Evolutionary conservation across 2,329 filamentous ascomycete species (phyloP), one percentile per base, ranked within the genome.

Genomic region (Neospermospora avenae): DNA sequence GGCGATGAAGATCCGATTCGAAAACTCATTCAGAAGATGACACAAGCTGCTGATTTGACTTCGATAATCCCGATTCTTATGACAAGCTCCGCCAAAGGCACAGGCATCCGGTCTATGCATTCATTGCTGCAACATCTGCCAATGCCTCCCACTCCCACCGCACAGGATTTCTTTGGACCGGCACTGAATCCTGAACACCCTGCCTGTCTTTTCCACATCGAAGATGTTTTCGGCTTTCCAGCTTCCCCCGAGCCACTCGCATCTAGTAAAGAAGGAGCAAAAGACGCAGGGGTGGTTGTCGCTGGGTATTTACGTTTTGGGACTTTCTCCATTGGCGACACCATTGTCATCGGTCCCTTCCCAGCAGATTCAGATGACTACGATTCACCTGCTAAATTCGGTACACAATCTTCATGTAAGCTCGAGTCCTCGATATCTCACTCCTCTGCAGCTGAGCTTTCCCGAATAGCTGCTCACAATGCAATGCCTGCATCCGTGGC

Each of bases 221-320:
- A 98, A 71, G 93, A 97, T 67, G 86, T 92, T 1, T 98, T 96
- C 73, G 89, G 84, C 60, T 82, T 93, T 14, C 84, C 88, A 1
- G 82, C 83, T 0, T 84, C 85, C 1, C 86, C 85, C 63, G 78
- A 82, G 4, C 73, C 77, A n/a, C 72, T 74, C 16, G 73, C 77
- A 2, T 71, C 67, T 63, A 68, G 78, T 58, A 70, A 77, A 59
- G 68, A 74, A 28, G 73, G 74, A 5, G 71, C 78, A 48, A 73
- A 76, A 6, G 80, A 82, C 55, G 75, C 78, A 20, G 87, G 87
- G 7, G 81, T 85, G n/a, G 90, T 99, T 14, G 82, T 97, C 5
- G 93, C 91, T 44, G 93, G 93, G 0, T 84, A 95, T 64, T 79
- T 97, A 13, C 86, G 89, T n/a, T 88, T 89, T 65, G 93, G 93